Evolutionary conservation across 768 basidiomycete genomes (phyloP).

Genomic region (Amanita polypyramis): DNA sequence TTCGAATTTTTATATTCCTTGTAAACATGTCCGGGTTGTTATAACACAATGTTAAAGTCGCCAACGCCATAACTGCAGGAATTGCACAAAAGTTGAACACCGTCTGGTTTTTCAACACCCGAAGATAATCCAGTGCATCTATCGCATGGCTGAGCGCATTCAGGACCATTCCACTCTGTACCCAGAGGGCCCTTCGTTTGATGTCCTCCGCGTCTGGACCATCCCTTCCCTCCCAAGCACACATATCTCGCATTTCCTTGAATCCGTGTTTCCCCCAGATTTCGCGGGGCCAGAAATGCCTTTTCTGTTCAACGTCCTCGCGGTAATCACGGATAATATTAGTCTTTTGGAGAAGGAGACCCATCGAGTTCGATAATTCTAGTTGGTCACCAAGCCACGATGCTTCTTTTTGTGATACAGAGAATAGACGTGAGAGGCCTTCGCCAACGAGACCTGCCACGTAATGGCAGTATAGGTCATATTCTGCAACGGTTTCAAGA

Average conservation of each 20-base stretch:
- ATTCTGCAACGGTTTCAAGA: constrained; percentile 71
- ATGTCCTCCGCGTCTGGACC: constrained; percentile 26
- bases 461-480: constrained; percentile 97
- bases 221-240: constrained; percentile 24
- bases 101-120: constrained; percentile 77
- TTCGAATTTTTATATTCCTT: constrained; percentile 89
- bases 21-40: constrained; percentile 86
- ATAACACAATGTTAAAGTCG: constrained; percentile 85
- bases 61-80: constrained; percentile 91
- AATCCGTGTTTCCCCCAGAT: constrained; percentile 83
- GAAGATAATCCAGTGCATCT: constrained; percentile 85
- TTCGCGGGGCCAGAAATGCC: constrained; percentile 92
- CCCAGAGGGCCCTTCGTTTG: constrained; percentile 59
- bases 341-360: constrained; percentile 93
- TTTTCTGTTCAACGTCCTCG: constrained; percentile 77
- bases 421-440: constrained; percentile 82
- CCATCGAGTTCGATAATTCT: constrained; percentile 88
- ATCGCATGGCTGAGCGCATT: constrained; percentile 79
- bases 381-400: constrained; percentile 69
- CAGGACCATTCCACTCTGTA: constrained; percentile 79
- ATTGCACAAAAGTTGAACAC: constrained; percentile 96
- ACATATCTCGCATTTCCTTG: constrained; percentile 57
- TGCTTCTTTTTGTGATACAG: constrained; percentile 76
- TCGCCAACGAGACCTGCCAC: constrained; percentile 97
- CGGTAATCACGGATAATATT: constrained; percentile 95